Evolutionary conservation across 108 stramenopile species (phyloP), one percentile per base, ranked within the genome.

Genomic region (Stephanodiscus triporus): DNA sequence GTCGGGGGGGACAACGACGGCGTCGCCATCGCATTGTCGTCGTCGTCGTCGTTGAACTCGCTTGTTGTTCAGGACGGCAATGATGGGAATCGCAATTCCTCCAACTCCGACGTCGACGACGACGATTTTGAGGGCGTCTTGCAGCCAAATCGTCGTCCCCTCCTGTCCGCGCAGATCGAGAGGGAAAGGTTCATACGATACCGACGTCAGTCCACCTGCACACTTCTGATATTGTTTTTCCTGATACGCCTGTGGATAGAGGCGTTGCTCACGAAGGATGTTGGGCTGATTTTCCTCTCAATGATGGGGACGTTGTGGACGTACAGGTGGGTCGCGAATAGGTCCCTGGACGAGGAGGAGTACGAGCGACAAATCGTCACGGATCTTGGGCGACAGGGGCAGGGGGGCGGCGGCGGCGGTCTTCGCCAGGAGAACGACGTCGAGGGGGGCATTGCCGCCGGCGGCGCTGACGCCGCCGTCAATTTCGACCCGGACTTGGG

Each of bases 161-260:
- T 78, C 36, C 70, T 70, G 14, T 50, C 64, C 27, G 71, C 77
- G 26, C 77, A 71, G 50, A 49, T 75, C 32, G 48, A 88, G 48
- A 81, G 86, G 63, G 89, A 93, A 58, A 85, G 92, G 34, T 87
- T 89, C 62, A 53, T 86, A 47, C 72, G 82, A 20, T 87, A 83
- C 42, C 86, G 93, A 19, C 88, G 93, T 42, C 83, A 90, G 47
- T 63, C 61, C 42, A 88, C 77, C 24, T 92, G 91, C 60, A 78
- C 88, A 42, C 54, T 95, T 32, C 32, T 95, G 4, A 53, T 87
- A 4, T 68, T 84, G 29, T 92, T 92, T 59, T 63, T 95, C 45
- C 87, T 95, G 30, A 68, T 89, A 57, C 89, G 91, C 11, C 70
- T 95, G 45, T 95, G 94, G 94, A 75, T 95, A 55, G 85, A 91